Evolutionary conservation across 192 early-diverging fungal species (phyloP), one percentile per base, ranked within the genome.

Genomic region (Backusella sp.): DNA sequence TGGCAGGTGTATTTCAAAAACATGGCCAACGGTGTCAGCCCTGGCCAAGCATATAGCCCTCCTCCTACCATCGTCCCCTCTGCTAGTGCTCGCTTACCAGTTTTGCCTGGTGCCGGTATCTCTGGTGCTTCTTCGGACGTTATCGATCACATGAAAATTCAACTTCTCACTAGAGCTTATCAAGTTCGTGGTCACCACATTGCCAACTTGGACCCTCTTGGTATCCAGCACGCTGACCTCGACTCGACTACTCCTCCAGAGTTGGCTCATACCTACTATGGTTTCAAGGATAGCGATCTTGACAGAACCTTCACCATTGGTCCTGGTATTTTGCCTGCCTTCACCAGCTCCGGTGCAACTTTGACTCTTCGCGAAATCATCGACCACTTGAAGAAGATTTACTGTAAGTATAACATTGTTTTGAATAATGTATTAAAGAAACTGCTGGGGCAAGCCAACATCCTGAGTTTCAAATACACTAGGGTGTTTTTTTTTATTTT

Each of bases 1-100:
- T 99, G 98, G 98, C 96, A 96, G 78, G 88, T 94, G 15, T 99
- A 99, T 88, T 99, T 99, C 82, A 90, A 89, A 81, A 93, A 93
- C 82, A 87, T 95, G 68, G 83, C 87, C 74, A 84, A 85, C 26
- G 91, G 93, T 36, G 79, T 89, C 39, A 83, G 84, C 71, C 85
- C 92, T 14, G 84, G 86, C 0, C 87, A 92, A 69, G 68, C 96
- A 35, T 96, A 95, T 86, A 86, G 89, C 68, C 78, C 95, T 66
- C 91, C 98, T 42, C 95, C 94, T 12, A 93, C 89, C 46, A 88
- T 96, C 59, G 91, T 94, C 35, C 86, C 92, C 4, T 87, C 90
- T 66, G 89, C 85, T 9, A 88, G 88, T 66, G 90, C 91, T 0
- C 82, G 82, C 65, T 71, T 83, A 28, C 87, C 89, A 73, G 80